Conservation (phyloP, 1,284 basidiomycete species). For the Thecaphora frezii region DNA sequence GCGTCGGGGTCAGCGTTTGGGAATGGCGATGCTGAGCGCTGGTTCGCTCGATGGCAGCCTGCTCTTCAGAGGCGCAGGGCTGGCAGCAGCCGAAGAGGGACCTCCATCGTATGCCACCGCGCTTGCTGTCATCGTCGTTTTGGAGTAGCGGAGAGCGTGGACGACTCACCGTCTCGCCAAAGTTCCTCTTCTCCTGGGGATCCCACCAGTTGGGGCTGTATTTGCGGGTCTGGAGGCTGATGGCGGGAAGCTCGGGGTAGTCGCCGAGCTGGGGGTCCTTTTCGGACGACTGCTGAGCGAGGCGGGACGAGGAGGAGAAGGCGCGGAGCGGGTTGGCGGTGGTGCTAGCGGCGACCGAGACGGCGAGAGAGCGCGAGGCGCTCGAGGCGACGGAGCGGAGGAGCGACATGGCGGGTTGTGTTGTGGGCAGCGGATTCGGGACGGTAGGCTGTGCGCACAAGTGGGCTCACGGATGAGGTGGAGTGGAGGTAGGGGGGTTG, state of each 20-base stretch:
- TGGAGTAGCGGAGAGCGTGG: too few relatives aligned
- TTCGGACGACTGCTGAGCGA: slow-evolving; percentile 8
- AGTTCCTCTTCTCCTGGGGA: slow-evolving; percentile 56
- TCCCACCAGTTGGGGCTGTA: slow-evolving; percentile 57
- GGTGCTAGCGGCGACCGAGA: slow-evolving; percentile 3
- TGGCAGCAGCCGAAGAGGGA: too few relatives aligned
- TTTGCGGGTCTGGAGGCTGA: slow-evolving; percentile 47
- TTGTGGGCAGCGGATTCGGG: too few relatives aligned
- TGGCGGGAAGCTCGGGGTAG: slow-evolving; percentile 50
- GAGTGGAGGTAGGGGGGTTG: too few relatives aligned
- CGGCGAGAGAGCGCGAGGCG: slow-evolving; percentile 17
- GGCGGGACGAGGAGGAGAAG: slow-evolving; percentile 14
- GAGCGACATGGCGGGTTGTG: slow-evolving; percentile 31
- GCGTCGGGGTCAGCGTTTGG: too few relatives aligned
- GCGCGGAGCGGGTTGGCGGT: slow-evolving; percentile 11
- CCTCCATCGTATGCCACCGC: too few relatives aligned
- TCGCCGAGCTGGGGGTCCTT: slow-evolving; percentile 57
- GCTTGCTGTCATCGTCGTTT: too few relatives aligned
- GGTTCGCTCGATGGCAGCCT: too few relatives aligned
- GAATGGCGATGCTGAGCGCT: too few relatives aligned
- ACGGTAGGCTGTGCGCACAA: too few relatives aligned
- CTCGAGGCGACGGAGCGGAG: slow-evolving; percentile 25
- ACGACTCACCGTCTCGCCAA: slow-evolving; percentile 52
- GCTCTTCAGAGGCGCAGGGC: too few relatives aligned
- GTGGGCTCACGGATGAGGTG: too few relatives aligned